These are phyloP conservation scores for Microstegium vimineum DNA, from an alignment of 176 grass and related monocot genomes.

Conservation along the genomic window DNA sequence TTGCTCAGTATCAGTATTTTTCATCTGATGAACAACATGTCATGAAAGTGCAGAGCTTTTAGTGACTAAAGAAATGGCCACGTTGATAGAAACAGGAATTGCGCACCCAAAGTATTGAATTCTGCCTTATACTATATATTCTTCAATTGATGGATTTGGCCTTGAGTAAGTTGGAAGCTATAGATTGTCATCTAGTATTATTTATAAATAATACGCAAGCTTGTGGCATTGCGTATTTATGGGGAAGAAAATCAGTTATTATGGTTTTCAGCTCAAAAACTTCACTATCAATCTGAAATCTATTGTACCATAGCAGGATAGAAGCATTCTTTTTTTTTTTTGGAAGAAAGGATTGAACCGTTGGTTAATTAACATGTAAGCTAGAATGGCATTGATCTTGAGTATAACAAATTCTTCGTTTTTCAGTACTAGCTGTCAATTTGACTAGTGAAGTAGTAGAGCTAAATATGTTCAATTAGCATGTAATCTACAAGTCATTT, in stretches of 20 bases:
- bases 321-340: neutral
- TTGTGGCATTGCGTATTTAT: neutral
- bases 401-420: neutral
- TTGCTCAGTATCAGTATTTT: neutral
- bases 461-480: neutral
- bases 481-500: neutral
- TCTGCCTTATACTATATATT: neutral
- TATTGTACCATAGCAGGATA: neutral
- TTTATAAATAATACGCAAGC: neutral
- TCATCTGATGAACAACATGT: neutral
- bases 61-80: neutral
- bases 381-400: neutral
- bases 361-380: neutral
- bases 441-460: neutral
- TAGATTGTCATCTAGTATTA: neutral
- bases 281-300: neutral
- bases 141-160: constrained; percentile 8
- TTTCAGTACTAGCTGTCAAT: neutral
- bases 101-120: neutral
- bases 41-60: constrained; percentile 11
- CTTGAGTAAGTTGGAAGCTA: neutral
- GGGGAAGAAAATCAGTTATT: neutral
- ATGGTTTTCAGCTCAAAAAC: neutral
- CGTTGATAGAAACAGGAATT: neutral
- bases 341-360: neutral